Conservation (phyloP, 345 rosid species). For the Populus tremula region DNA sequence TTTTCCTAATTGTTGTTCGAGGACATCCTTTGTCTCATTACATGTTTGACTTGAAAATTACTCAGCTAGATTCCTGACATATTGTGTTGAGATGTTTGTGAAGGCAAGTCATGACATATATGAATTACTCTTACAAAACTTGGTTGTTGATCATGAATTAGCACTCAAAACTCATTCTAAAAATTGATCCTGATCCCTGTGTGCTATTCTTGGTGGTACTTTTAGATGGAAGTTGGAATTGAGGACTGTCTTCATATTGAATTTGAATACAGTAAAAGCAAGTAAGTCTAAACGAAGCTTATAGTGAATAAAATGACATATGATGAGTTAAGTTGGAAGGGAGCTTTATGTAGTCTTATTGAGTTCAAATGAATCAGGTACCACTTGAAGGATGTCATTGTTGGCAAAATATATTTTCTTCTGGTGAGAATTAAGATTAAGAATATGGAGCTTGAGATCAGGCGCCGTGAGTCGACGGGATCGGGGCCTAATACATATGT, state of each 20-base stretch:
- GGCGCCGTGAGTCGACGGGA: slow-evolving; percentile 95
- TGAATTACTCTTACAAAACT: background rate
- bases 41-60: background rate
- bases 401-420: slow-evolving; percentile 96
- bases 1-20: background rate
- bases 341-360: background rate
- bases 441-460: slow-evolving; percentile 98
- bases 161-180: background rate
- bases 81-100: background rate
- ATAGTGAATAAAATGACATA: background rate
- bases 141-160: background rate
- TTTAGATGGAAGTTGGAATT: slow-evolving; percentile 98
- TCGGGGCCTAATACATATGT: slow-evolving; percentile 94
- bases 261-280: slow-evolving; percentile 98
- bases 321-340: background rate
- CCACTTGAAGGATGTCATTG: slow-evolving; percentile 89
- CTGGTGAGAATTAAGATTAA: slow-evolving; percentile 98
- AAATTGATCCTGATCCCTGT: background rate
- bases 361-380: slow-evolving; percentile 46
- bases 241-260: slow-evolving; percentile 96
- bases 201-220: background rate
- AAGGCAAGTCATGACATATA: background rate
- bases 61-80: background rate
- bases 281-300: slow-evolving; percentile 44
- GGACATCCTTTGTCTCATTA: background rate